phyloP scores from a whole-genome alignment of 2,329 filamentous ascomycete genomes.

The Fusarium nurragi region DNA sequence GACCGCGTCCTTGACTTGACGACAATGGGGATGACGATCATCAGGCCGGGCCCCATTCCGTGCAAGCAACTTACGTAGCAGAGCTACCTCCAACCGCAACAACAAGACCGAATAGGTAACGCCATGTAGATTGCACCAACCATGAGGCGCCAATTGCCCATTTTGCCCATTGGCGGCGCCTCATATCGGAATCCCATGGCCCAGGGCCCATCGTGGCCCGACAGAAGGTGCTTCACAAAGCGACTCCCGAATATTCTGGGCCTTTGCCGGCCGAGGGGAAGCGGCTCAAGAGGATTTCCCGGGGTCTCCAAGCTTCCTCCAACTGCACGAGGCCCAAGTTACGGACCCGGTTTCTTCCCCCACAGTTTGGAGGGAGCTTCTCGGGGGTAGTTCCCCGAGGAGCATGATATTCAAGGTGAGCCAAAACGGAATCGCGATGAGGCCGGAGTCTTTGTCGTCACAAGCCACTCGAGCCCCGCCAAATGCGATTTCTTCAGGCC shows the following conservation, averaged over 20 bases:
- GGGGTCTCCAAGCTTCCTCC: slow-evolving; percentile 36
- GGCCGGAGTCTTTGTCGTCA: slow-evolving; percentile 11
- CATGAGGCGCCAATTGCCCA: slow-evolving; percentile 23
- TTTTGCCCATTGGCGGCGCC: slow-evolving; percentile 20
- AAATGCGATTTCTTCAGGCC: slow-evolving; percentile 14
- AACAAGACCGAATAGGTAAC: slow-evolving; percentile 33
- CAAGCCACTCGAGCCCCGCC: slow-evolving; percentile 27
- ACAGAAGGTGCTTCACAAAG: slow-evolving; percentile 5
- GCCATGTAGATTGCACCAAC: slow-evolving; percentile 25
- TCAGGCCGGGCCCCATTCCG: slow-evolving; percentile 37
- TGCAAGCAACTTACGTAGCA: neutral
- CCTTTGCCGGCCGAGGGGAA: slow-evolving; percentile 44
- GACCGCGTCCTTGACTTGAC: slow-evolving; percentile 32
- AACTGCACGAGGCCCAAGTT: neutral
- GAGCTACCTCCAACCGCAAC: slow-evolving; percentile 14
- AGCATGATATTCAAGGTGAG: neutral
- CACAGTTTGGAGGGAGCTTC: slow-evolving; percentile 35
- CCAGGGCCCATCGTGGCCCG: slow-evolving; percentile 39
- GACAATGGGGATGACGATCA: slow-evolving; percentile 40
- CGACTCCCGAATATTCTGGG: slow-evolving; percentile 32
- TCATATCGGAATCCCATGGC: slow-evolving; percentile 35
- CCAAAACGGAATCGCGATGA: slow-evolving; percentile 4
- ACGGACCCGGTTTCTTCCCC: slow-evolving; percentile 41
- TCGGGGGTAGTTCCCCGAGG: slow-evolving; percentile 26
- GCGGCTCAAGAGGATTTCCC: slow-evolving; percentile 51